Percentiles rank a stretch among this genome's conserved stretches.
phyloP scores from a whole-genome alignment of 2,329 filamentous ascomycete species.

The Fusarium subtropicale region DNA sequence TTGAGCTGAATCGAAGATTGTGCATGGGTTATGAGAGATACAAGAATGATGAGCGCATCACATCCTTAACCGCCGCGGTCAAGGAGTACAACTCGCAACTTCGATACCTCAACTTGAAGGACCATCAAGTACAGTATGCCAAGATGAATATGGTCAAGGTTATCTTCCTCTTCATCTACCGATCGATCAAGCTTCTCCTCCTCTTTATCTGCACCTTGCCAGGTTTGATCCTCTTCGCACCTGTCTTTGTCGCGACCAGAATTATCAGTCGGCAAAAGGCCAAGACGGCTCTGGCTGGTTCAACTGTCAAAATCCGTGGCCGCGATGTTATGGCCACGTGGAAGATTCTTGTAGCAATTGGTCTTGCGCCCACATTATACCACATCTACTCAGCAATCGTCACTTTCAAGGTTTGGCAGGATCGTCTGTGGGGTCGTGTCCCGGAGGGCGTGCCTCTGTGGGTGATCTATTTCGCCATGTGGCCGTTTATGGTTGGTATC shows the following conservation, averaged over 20 bases:
- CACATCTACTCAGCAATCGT: constrained; percentile 82
- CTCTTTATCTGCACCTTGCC: constrained; percentile 86
- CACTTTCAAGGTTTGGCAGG: constrained; percentile 81
- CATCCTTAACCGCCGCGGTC: constrained; percentile 78
- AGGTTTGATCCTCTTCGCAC: constrained; percentile 86
- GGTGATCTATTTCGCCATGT: constrained; percentile 78
- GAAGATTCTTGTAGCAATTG: constrained; percentile 91
- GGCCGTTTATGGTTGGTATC: constrained; percentile 85
- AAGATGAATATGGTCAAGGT: constrained; percentile 83
- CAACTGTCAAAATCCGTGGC: constrained; percentile 88
- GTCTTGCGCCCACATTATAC: constrained; percentile 84
- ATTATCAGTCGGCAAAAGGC: constrained; percentile 85
- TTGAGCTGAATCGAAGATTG: constrained; percentile 92
- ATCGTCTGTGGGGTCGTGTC: constrained; percentile 84
- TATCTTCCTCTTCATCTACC: constrained; percentile 80
- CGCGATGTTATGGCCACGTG: constrained; percentile 93
- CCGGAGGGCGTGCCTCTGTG: constrained; percentile 85
- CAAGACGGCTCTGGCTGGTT: constrained; percentile 83
- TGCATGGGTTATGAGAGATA: constrained; percentile 92
- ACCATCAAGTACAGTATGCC: constrained; percentile 95
- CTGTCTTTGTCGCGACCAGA: constrained; percentile 87
- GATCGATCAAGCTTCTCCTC: constrained; percentile 79
- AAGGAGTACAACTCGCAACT: constrained; percentile 89
- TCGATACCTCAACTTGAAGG: constrained; percentile 85
- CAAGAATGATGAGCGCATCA: constrained; percentile 88